These are phyloP conservation scores for Geranomyces michiganensis DNA, from an alignment of 192 early-diverging fungal genomes.

Conservation along the genomic window DNA sequence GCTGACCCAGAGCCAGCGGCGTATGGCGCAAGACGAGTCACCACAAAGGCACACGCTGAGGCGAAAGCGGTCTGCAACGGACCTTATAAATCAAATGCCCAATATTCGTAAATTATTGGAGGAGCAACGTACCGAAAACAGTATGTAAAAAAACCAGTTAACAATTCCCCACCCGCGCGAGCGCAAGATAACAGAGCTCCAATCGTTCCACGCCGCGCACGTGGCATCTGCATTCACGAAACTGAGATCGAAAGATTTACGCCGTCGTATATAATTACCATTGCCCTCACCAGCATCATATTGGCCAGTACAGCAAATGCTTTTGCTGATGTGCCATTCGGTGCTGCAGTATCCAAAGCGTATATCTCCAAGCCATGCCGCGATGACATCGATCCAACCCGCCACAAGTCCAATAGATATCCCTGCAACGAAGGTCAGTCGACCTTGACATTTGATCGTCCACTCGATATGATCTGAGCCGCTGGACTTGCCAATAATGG, in stretches of 20 bases:
- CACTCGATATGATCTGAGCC: background rate
- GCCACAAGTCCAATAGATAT: constrained; percentile 77
- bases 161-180: constrained; percentile 56
- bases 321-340: constrained; percentile 89
- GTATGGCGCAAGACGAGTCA: constrained; percentile 78
- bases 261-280: background rate
- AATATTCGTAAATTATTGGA: background rate
- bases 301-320: constrained; percentile 81
- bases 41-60: constrained; percentile 70
- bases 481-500: constrained; percentile 66
- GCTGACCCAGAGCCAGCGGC: constrained; percentile 95
- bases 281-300: constrained; percentile 56
- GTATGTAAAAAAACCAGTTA: constrained; percentile 80
- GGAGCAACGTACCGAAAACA: constrained; percentile 51
- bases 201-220: constrained; percentile 74
- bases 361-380: constrained; percentile 89
- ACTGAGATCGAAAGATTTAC: background rate
- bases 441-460: background rate
- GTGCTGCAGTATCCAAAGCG: constrained; percentile 80
- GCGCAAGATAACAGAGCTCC: constrained; percentile 66
- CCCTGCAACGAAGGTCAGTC: constrained; percentile 27
- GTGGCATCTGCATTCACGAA: constrained; percentile 53
- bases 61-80: constrained; percentile 68
- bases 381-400: constrained; percentile 82
- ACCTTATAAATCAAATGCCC: background rate